These are phyloP conservation scores for Jamesozyma gamospora DNA, from an alignment of 805 yeast species.

Conservation along the genomic window DNA sequence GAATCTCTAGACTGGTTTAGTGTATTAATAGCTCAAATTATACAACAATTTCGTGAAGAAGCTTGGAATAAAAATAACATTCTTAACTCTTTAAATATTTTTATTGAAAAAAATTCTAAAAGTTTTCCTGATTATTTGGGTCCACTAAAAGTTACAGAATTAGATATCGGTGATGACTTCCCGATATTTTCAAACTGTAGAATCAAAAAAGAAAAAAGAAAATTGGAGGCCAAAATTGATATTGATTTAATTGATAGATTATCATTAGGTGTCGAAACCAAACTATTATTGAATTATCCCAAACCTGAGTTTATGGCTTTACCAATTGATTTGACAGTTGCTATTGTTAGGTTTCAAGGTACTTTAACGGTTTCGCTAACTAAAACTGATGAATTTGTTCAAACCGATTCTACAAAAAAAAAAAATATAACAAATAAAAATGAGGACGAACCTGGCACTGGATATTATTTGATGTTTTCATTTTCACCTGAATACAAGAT, in stretches of 20 bases:
- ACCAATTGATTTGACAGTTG: conserved; percentile 76
- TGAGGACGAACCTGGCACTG: conserved; percentile 24
- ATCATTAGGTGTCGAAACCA: conserved; percentile 78
- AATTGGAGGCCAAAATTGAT: conserved; percentile 77
- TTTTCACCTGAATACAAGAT: conserved; percentile 85
- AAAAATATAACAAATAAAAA: background rate
- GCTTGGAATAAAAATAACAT: conserved; percentile 80
- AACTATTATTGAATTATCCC: conserved; percentile 70
- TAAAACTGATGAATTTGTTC: conserved; percentile 25
- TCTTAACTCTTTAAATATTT: conserved; percentile 62
- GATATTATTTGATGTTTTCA: conserved; percentile 76
- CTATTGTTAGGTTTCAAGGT: conserved; percentile 85
- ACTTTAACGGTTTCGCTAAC: conserved; percentile 71
- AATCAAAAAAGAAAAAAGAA: conserved; percentile 45
- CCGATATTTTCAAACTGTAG: conserved; percentile 93
- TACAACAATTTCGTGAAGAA: conserved; percentile 80
- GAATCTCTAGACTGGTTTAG: conserved; percentile 97
- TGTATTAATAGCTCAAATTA: conserved; percentile 83
- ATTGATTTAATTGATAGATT: conserved; percentile 82
- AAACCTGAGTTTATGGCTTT: conserved; percentile 74
- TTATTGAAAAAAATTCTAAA: conserved; percentile 36
- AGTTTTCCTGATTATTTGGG: conserved; percentile 73
- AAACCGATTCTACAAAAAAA: conserved; percentile 8
- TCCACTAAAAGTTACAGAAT: conserved; percentile 64
- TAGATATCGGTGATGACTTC: conserved; percentile 88